A percentile compares a stretch with the other conserved stretches of the same genome.
Conservation (phyloP, 176 grass and related monocot species). For the Stipa capillata region DNA sequence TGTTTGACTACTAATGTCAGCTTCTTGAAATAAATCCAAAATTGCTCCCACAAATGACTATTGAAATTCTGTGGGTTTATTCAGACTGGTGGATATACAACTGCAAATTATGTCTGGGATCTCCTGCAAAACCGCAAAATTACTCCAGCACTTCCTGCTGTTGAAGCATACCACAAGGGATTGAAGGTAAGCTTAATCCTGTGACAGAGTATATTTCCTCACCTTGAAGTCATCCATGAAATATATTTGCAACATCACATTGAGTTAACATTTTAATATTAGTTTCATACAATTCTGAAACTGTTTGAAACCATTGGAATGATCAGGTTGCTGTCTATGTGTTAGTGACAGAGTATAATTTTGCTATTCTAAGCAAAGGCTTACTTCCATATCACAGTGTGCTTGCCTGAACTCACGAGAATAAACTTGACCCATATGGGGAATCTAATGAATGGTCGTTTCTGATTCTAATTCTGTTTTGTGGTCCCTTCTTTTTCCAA, state of each 20-base stretch:
- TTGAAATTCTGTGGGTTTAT: constrained; percentile 8
- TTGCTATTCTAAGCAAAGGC: not conserved
- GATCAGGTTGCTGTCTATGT: not conserved
- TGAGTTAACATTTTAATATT: not conserved
- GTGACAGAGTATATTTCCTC: not conserved
- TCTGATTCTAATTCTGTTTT: not conserved
- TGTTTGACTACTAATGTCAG: not conserved
- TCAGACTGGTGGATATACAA: constrained; percentile 89
- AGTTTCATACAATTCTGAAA: not conserved
- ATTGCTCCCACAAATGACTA: not conserved
- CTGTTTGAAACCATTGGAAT: not conserved
- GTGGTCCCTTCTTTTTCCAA: not conserved
- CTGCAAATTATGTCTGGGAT: constrained; percentile 93
- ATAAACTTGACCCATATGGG: not conserved
- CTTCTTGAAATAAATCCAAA: not conserved
- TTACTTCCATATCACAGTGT: not conserved
- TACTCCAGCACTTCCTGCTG: constrained; percentile 58
- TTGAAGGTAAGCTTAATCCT: constrained; percentile 58
- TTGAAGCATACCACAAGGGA: constrained; percentile 84
- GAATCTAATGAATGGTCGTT: not conserved
- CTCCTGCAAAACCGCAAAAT: constrained; percentile 71
- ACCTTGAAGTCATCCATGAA: not conserved
- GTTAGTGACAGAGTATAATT: not conserved
- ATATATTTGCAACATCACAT: not conserved
- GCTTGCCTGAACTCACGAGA: not conserved